These are phyloP conservation scores for Salix viminalis DNA, from an alignment of 345 rosid genomes.

Conservation along the genomic window DNA sequence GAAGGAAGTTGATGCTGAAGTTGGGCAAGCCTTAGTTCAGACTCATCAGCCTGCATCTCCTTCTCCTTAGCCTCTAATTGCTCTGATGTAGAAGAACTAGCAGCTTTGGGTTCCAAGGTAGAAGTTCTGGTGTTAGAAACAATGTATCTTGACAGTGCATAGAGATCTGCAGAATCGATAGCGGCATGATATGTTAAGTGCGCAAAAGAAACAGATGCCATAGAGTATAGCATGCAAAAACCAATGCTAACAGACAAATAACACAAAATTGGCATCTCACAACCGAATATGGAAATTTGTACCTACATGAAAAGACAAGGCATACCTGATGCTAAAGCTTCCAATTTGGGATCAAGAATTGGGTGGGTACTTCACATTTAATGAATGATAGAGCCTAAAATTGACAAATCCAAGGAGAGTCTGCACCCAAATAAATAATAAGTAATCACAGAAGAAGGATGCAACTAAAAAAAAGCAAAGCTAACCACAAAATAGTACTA, in stretches of 20 bases:
- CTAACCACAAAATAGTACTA: neutral
- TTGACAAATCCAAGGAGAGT: conserved; percentile 76
- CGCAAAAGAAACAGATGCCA: neutral
- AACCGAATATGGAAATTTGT: neutral
- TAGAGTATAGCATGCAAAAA: neutral
- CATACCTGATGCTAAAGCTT: conserved; percentile 88
- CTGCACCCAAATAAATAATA: conserved; percentile 47
- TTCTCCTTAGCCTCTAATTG: conserved; percentile 31
- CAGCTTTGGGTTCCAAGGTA: conserved; percentile 32
- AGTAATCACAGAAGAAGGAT: neutral
- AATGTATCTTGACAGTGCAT: conserved; percentile 79
- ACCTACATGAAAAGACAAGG: neutral
- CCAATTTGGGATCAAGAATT: conserved; percentile 77
- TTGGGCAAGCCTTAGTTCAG: conserved; percentile 88
- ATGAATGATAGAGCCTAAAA: conserved; percentile 73
- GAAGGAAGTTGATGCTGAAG: conserved; percentile 92
- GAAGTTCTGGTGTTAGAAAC: conserved; percentile 52
- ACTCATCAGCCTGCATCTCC: conserved; percentile 39
- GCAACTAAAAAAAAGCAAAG: neutral
- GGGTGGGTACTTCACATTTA: conserved; percentile 91
- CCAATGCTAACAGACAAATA: neutral
- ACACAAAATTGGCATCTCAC: neutral
- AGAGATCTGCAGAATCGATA: conserved; percentile 59
- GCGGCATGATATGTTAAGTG: neutral
- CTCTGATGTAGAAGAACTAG: conserved; percentile 39